Evolutionary conservation across 1,139 yeast species (phyloP), one percentile per base, ranked within the genome.

Genomic region (Pneumocystis jirovecii): DNA sequence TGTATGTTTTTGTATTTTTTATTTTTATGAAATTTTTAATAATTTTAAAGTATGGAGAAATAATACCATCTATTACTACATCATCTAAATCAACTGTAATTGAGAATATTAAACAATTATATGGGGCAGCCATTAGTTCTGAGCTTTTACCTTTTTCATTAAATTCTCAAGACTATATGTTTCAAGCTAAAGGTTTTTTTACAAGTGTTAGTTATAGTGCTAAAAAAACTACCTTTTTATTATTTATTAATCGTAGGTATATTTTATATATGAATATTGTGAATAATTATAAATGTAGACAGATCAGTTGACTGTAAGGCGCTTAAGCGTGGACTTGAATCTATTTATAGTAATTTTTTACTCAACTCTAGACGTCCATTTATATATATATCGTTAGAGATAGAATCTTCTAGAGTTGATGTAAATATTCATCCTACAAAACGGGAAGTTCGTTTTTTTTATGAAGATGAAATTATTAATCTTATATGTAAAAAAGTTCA

Each of bases 341-440:
- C 88, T 25, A 78, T 87, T 0, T 89, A 86, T 70, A 79, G 82
- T 31, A 77, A 80, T 15, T 88, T 83, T 73, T 76, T 93, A 19
- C 96, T 97, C 0, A 87, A 86, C 69, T 96, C 96, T 0, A 82
- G 82, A 62, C 84, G 81, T 69, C 87, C 96, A 0, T 93, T 93
- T 73, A 80, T 89, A 0, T 93, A 90, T 74, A 69, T 93, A 65
- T 80, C 89, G 62, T 73, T 93, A 31, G 78, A 79, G 56, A 83
- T 93, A 5, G 78, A 80, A 25, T 88, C 97, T 0, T 77, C 76
- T 44, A 85, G 86, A 67, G 79, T 93, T 17, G 99, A 93, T 73
- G 98, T 93, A 12, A 93, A 93, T 73, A 85, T 95, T 10, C 98
- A 95, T 72, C 99, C 99, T 0, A 93, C 98, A 0, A 93, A 93